These are phyloP conservation scores for Dacryopinax spathularia DNA, from an alignment of 768 basidiomycete genomes.

Conservation along the genomic window DNA sequence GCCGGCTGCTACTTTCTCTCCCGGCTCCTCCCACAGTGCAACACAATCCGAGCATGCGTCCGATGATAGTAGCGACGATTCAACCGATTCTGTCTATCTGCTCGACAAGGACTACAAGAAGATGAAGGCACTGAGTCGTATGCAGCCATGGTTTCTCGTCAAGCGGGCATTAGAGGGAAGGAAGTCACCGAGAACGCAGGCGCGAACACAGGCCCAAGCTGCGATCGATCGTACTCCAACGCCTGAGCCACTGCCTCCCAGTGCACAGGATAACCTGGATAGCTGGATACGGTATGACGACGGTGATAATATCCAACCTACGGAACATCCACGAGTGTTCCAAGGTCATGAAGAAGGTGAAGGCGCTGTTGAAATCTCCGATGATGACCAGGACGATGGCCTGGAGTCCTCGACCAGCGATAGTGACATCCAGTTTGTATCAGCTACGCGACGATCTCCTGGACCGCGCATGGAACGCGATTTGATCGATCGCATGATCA, in stretches of 20 bases:
- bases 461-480: slow-evolving; percentile 25
- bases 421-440: slow-evolving; percentile 16
- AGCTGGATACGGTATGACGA: slow-evolving; percentile 3
- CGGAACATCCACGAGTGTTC: slow-evolving; percentile 24
- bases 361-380: slow-evolving; percentile 18
- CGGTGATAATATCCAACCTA: slow-evolving; percentile 8
- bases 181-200: slow-evolving; percentile 10
- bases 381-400: slow-evolving; percentile 11
- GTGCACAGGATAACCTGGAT: not conserved
- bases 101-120: slow-evolving; percentile 22
- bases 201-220: slow-evolving; percentile 8
- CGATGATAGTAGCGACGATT: slow-evolving; percentile 14
- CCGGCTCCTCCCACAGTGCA: not conserved
- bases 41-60: not conserved
- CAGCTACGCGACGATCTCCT: not conserved
- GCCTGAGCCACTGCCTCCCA: slow-evolving; percentile 10
- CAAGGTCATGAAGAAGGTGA: slow-evolving; percentile 21
- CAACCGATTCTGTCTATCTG: slow-evolving; percentile 12
- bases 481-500: slow-evolving; percentile 58
- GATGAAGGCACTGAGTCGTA: slow-evolving; percentile 29
- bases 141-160: slow-evolving; percentile 46
- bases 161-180: slow-evolving; percentile 21
- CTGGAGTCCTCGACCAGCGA: slow-evolving; percentile 6
- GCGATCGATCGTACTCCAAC: slow-evolving; percentile 3
- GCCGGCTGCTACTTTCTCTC: not conserved